phyloP scores from a whole-genome alignment of 768 basidiomycete genomes.

The Phanerochaete sordida region DNA sequence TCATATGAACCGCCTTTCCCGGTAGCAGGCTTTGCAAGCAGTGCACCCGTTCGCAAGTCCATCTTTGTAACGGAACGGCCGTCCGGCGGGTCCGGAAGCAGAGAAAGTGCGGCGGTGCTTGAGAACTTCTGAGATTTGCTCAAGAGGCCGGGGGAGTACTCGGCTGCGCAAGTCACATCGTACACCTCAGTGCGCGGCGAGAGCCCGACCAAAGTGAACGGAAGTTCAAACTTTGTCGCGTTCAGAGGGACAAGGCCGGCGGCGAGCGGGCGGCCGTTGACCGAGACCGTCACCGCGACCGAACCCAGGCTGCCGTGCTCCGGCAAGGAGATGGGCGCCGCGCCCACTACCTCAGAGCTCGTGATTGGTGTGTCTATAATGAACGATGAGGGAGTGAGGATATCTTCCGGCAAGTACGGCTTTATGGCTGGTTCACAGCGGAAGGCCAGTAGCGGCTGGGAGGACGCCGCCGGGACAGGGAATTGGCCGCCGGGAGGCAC shows the following conservation, averaged over 20 bases:
- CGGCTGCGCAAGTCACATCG: conserved; percentile 33
- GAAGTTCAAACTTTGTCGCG: conserved; percentile 31
- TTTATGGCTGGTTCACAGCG: conserved; percentile 44
- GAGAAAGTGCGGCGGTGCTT: conserved; percentile 31
- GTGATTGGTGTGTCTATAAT: conserved; percentile 39
- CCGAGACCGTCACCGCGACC: conserved; percentile 30
- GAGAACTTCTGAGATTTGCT: conserved; percentile 29
- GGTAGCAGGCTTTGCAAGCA: conserved; percentile 35
- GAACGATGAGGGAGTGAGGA: conserved; percentile 22
- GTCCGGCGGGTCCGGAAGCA: conserved; percentile 34
- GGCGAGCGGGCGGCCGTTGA: conserved; percentile 22
- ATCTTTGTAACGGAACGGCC: conserved; percentile 44
- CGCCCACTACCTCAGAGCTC: conserved; percentile 30
- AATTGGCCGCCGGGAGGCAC: conserved; percentile 47
- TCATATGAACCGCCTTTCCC: conserved; percentile 22
- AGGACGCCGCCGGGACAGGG: conserved; percentile 30
- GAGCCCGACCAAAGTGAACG: conserved; percentile 29
- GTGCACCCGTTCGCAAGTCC: conserved; percentile 42
- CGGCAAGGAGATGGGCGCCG: conserved; percentile 28
- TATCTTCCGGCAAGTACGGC: conserved; percentile 45
- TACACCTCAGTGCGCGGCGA: conserved; percentile 27
- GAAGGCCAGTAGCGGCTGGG: conserved; percentile 38
- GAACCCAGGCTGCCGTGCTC: conserved; percentile 3
- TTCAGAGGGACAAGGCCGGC: conserved; percentile 34
- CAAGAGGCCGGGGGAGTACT: conserved; percentile 15